Conservation (phyloP, 2,329 filamentous ascomycete genomes). For the Microcera coccophila region DNA sequence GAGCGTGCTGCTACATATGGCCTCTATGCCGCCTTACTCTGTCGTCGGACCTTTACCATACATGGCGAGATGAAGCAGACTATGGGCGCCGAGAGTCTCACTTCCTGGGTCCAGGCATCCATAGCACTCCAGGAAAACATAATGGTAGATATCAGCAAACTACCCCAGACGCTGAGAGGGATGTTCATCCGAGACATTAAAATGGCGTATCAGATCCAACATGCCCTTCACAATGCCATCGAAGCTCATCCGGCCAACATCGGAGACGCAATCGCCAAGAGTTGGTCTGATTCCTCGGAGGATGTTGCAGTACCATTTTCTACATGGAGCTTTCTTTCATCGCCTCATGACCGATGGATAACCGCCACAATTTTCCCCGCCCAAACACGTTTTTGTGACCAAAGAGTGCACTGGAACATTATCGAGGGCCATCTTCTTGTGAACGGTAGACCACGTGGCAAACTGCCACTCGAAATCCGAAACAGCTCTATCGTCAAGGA, state of each 20-base stretch:
- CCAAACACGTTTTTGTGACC: constrained; percentile 3
- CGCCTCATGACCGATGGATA: constrained; percentile 6
- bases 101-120: constrained; percentile 24
- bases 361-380: not conserved
- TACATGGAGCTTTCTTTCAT: constrained; percentile 3
- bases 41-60: constrained; percentile 38
- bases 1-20: constrained; percentile 38
- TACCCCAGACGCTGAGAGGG: constrained; percentile 3
- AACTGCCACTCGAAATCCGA: constrained; percentile 50
- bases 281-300: constrained; percentile 6
- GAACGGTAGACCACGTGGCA: constrained; percentile 34
- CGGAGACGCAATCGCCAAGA: constrained; percentile 21
- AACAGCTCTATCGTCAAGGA: constrained; percentile 39
- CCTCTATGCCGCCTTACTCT: constrained; percentile 55
- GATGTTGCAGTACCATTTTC: constrained; percentile 1
- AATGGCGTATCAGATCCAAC: constrained; percentile 6
- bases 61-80: not conserved
- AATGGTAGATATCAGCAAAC: constrained; percentile 8
- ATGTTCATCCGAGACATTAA: constrained; percentile 21
- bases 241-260: constrained; percentile 41
- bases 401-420: constrained; percentile 33
- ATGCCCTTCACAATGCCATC: constrained; percentile 5
- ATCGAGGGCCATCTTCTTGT: constrained; percentile 34
- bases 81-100: constrained; percentile 11
- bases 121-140: constrained; percentile 28